phyloP scores from a whole-genome alignment of 1,284 basidiomycete species.

The Caloboletus inedulis region DNA sequence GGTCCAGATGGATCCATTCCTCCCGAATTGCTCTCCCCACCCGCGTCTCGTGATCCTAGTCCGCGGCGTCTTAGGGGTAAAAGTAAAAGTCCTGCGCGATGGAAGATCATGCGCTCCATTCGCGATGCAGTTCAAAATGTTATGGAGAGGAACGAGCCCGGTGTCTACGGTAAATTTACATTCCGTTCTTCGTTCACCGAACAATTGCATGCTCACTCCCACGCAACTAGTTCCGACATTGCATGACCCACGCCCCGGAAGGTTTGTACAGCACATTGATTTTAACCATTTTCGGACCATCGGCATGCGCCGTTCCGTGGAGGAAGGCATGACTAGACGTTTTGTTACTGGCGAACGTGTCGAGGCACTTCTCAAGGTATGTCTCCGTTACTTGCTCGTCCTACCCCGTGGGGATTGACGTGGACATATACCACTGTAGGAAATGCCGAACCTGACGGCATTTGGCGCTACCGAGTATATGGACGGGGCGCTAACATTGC shows the following conservation, averaged over 20 bases:
- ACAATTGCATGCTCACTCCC: conserved; percentile 4
- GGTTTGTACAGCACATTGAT: conserved; percentile 75
- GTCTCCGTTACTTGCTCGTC: conserved; percentile 17
- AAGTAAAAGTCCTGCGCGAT: conserved; percentile 75
- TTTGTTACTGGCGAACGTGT: conserved; percentile 92
- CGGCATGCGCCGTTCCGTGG: conserved; percentile 89
- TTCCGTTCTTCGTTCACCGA: not conserved
- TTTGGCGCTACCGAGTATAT: conserved; percentile 97
- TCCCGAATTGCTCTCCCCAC: conserved; percentile 69
- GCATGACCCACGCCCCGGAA: conserved; percentile 72
- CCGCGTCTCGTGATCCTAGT: conserved; percentile 75
- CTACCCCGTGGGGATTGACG: conserved; percentile 11
- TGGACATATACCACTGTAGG: conserved; percentile 42
- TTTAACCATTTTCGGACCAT: conserved; percentile 95
- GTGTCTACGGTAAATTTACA: conserved; percentile 54
- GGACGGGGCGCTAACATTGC: conserved; percentile 82
- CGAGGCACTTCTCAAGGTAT: conserved; percentile 76
- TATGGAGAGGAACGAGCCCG: conserved; percentile 57
- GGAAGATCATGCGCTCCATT: conserved; percentile 74
- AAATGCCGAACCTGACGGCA: conserved; percentile 77
- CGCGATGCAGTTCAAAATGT: conserved; percentile 70
- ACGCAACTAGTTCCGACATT: conserved; percentile 58
- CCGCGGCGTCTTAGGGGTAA: conserved; percentile 68
- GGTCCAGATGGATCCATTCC: conserved; percentile 66
- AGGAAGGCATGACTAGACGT: conserved; percentile 83